A percentile compares a stretch with the other conserved stretches of the same genome.
Evolutionary conservation across 169 alveolate genomes (phyloP).

Genomic region (Plasmodium vivax): DNA sequence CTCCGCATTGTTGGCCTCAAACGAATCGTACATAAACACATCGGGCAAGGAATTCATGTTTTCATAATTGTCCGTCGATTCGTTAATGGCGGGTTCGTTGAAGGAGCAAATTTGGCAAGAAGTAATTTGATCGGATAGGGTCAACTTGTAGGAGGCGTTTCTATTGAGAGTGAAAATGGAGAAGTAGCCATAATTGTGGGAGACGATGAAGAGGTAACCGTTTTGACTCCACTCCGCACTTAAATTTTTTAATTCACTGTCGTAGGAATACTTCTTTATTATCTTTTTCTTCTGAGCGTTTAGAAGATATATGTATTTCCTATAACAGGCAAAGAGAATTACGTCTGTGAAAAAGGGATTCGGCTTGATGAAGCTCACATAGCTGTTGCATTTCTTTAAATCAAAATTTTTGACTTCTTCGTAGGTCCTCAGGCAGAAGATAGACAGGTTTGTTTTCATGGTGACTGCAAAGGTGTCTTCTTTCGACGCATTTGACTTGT

Average conservation of each 20-base stretch:
- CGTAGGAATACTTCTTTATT: constrained; percentile 69
- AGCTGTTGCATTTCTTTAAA: constrained; percentile 67
- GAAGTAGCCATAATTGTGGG: constrained; percentile 72
- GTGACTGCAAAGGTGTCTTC: constrained; percentile 59
- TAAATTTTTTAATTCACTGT: constrained; percentile 57
- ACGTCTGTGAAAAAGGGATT: constrained; percentile 56
- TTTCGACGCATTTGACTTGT: constrained; percentile 57
- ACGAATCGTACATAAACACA: constrained; percentile 20
- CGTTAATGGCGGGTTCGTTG: constrained; percentile 12
- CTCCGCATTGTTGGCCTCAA: neutral
- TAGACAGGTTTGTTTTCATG: constrained; percentile 59
- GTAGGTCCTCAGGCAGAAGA: constrained; percentile 22
- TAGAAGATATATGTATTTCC: constrained; percentile 55
- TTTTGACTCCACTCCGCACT: constrained; percentile 57
- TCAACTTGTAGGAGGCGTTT: constrained; percentile 34
- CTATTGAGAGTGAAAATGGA: constrained; percentile 52
- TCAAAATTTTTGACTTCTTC: constrained; percentile 63
- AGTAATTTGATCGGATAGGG: constrained; percentile 61
- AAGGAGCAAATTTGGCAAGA: constrained; percentile 27
- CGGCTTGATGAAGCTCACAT: constrained; percentile 62
- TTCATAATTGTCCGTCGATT: constrained; percentile 16
- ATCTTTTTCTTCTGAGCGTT: constrained; percentile 57
- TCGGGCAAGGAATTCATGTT: constrained; percentile 15
- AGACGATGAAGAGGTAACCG: constrained; percentile 45
- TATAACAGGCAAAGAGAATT: constrained; percentile 35